Evolutionary conservation across 75 land plant species (phyloP), one percentile per base, ranked within the genome.

Genomic region (Azolla pinnata): DNA sequence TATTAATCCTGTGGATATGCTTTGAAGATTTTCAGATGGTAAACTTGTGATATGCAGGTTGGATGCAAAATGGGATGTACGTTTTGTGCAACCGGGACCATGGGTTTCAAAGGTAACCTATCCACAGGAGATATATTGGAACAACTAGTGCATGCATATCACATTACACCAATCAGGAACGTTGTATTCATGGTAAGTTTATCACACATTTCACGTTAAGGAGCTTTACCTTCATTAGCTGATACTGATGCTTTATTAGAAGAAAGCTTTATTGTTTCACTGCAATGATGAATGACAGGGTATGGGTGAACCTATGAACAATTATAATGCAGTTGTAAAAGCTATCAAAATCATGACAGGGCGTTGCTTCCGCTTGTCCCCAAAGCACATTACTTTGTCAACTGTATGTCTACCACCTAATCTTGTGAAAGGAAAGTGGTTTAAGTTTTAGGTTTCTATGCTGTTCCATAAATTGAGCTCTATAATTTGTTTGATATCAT

Each of bases 31-130:
- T 24, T 35, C 12, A 12, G 10, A 35, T 35, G 40, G 12, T 35
- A 35, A 35, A 12, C 12, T 12, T 35, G 10, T 35, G 29, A 35
- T 35, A 69, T 29, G 27, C 29, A 93, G 98, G 90, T 89, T 61
- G 98, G 98, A 0, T 93, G 98, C 69, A 91, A 93, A 72, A 93
- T 93, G 98, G 98, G 90, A 24, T 93, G 98, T 76, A 89, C 71
- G 29, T 93, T 93, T 49, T 93, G 98, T 64, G 98, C 98, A 4
- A 93, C 98, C 38, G 96, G 98, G 16, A 86, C 69, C 31, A 93
- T 93, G 98, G 98, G 96, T 20, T 86, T 93, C 59, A 86, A 88
- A 54, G 80, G 63, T 51, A 89, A 93, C 61, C 75, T 93, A 20
- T 72, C 98, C 27, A 76, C 98, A 24, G 98, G 90, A 29, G 98